phyloP scores from a whole-genome alignment of 1,284 basidiomycete species.

The Tylopilus sp. region DNA sequence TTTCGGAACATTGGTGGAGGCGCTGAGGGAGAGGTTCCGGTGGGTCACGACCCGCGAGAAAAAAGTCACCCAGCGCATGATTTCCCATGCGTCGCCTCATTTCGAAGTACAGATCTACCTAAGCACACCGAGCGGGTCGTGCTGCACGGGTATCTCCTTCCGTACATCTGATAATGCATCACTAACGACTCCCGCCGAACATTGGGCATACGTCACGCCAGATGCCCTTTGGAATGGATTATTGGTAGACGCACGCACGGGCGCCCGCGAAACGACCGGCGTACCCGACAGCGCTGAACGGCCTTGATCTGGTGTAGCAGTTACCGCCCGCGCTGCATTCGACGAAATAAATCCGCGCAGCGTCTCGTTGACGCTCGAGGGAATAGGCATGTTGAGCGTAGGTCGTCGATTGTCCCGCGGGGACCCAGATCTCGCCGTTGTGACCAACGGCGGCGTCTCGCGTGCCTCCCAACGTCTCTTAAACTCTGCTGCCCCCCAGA shows the following conservation, averaged over 20 bases:
- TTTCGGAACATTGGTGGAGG: conserved; percentile 31
- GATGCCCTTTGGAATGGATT: conserved; percentile 29
- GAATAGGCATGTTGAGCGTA: conserved; percentile 9
- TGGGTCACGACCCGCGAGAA: conserved; percentile 16
- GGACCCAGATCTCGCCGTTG: conserved; percentile 8
- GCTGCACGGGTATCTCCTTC: conserved; percentile 33
- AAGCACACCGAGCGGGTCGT: conserved; percentile 66
- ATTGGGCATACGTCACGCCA: conserved; percentile 3
- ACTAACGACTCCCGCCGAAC: conserved; percentile 24
- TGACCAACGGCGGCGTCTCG: conserved; percentile 5
- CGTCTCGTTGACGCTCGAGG: conserved; percentile 24
- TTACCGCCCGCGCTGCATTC: conserved; percentile 11
- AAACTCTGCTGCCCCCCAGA: conserved; percentile 56
- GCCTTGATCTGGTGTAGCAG: conserved; percentile 55
- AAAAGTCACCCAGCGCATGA: conserved; percentile 12
- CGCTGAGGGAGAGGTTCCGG: conserved; percentile 10
- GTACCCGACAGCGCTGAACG: conserved; percentile 48
- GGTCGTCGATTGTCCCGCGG: conserved; percentile 19
- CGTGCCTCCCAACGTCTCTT: conserved; percentile 33
- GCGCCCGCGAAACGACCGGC: conserved; percentile 29
- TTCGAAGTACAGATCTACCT: conserved; percentile 21
- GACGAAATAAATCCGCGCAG: conserved; percentile 24
- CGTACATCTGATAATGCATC: conserved; percentile 36
- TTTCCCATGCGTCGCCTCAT: conserved; percentile 21
- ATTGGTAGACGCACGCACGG: conserved; percentile 33